Conservation (phyloP, 176 grass and related monocot genomes). For the Eremochloa ophiuroides region DNA sequence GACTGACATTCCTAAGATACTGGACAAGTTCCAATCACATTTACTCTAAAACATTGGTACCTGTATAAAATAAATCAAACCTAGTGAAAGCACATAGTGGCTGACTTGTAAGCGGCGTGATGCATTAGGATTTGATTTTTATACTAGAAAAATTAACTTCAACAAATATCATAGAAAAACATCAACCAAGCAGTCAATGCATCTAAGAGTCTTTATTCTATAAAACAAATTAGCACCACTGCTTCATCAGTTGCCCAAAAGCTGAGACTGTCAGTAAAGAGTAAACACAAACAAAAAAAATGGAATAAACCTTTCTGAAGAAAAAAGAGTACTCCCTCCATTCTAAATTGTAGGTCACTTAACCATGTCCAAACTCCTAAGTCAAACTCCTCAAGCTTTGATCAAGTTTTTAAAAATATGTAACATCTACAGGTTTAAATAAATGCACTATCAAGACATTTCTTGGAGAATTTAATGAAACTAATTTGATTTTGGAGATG, state of each 20-base stretch:
- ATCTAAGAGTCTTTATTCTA: slow-evolving; percentile 10
- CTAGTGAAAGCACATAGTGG: not conserved
- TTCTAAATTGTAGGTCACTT: not conserved
- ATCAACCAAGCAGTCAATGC: slow-evolving; percentile 1
- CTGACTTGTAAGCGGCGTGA: not conserved
- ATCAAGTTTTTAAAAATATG: not conserved
- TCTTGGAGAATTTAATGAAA: not conserved
- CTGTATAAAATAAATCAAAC: not conserved
- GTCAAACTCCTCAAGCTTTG: not conserved
- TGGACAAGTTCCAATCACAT: not conserved
- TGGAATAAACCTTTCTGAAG: slow-evolving; percentile 10
- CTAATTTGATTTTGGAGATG: not conserved
- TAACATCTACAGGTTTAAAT: not conserved
- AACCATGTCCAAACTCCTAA: not conserved
- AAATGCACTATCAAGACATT: not conserved
- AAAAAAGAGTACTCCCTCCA: not conserved
- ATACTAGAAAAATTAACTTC: not conserved
- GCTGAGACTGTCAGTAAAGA: not conserved
- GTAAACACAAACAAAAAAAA: slow-evolving; percentile 18
- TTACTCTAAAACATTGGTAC: not conserved
- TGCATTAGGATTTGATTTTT: not conserved
- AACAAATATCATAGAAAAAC: slow-evolving; percentile 22
- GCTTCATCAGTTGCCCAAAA: not conserved
- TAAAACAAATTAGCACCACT: slow-evolving; percentile 4
- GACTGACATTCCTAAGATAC: not conserved